phyloP scores from a whole-genome alignment of 23 red algal species.

The Agarophyton chilense region DNA sequence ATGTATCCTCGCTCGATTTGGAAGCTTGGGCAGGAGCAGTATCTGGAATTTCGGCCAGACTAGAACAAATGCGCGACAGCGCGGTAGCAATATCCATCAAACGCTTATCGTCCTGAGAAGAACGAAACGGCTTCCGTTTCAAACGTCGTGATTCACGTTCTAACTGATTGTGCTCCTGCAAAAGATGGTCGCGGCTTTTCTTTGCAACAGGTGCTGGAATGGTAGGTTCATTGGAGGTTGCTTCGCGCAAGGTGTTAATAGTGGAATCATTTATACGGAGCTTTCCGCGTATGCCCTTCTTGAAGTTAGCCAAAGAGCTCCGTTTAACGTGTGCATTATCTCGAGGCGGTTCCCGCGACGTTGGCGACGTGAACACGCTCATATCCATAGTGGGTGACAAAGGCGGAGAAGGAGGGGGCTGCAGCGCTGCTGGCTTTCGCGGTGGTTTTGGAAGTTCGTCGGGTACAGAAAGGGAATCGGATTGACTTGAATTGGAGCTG shows the following conservation, averaged over 20 bases:
- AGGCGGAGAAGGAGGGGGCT: neutral
- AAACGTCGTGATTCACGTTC: slow-evolving; percentile 51
- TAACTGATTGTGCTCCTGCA: slow-evolving; percentile 24
- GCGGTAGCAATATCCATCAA: slow-evolving; percentile 1
- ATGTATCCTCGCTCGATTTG: neutral
- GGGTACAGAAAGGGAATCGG: neutral
- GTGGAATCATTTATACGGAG: slow-evolving; percentile 23
- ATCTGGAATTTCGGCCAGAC: slow-evolving; percentile 19
- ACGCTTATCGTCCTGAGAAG: slow-evolving; percentile 23
- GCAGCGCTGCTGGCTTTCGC: neutral
- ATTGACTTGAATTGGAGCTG: neutral
- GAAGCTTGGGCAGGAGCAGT: neutral
- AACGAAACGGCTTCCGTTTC: slow-evolving; percentile 34
- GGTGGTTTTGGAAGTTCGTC: neutral
- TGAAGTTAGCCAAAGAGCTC: neutral
- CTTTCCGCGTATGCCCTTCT: slow-evolving; percentile 14
- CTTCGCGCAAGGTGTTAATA: neutral
- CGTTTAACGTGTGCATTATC: slow-evolving; percentile 7
- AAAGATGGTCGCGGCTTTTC: slow-evolving; percentile 1
- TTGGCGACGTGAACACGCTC: neutral
- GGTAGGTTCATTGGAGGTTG: neutral
- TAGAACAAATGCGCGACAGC: slow-evolving; percentile 26
- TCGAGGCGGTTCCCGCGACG: neutral
- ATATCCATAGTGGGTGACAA: neutral
- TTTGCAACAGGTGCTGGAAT: neutral